A percentile compares a stretch with the other conserved stretches of the same genome.
These are phyloP conservation scores for Lactarius sanguifluus DNA, from an alignment of 768 basidiomycete genomes.

Conservation along the genomic window DNA sequence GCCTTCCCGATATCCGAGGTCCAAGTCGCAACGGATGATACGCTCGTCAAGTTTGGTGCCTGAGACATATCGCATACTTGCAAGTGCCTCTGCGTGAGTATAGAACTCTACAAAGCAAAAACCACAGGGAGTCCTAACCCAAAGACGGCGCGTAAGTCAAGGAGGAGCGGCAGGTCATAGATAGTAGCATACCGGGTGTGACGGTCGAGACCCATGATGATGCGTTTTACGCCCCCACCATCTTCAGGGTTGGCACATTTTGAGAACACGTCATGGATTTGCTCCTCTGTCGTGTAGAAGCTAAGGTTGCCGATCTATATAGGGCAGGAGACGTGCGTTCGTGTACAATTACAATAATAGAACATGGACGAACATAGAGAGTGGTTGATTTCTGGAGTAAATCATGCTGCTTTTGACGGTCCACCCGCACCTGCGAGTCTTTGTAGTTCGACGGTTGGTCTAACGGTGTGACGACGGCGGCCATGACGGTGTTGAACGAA, in stretches of 20 bases:
- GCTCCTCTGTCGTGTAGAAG: conserved; percentile 94
- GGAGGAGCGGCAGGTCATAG: not conserved
- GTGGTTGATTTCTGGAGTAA: conserved; percentile 83
- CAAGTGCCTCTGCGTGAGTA: conserved; percentile 89
- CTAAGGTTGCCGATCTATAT: conserved; percentile 88
- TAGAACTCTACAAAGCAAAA: conserved; percentile 98
- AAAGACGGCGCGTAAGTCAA: conserved; percentile 19
- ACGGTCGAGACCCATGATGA: conserved; percentile 93
- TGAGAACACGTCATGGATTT: conserved; percentile 90
- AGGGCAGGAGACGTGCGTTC: conserved; percentile 12
- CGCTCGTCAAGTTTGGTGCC: conserved; percentile 99
- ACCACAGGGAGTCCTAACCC: conserved; percentile 78
- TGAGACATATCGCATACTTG: conserved; percentile 89
- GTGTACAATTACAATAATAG: not conserved
- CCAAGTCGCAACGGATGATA: conserved; percentile 96
- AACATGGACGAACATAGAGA: conserved; percentile 68
- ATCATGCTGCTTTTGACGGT: conserved; percentile 76
- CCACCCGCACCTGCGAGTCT: conserved; percentile 83
- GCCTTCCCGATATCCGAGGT: conserved; percentile 94
- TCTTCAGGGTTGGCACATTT: conserved; percentile 88
- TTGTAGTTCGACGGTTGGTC: conserved; percentile 98
- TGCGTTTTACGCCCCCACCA: conserved; percentile 87
- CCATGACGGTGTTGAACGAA: conserved; percentile 19
- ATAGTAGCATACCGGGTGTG: conserved; percentile 64
- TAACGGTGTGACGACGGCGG: conserved; percentile 74